Evolutionary conservation across 2,329 filamentous ascomycete species (phyloP).

Genomic region (Colletotrichum orchidophilum): DNA sequence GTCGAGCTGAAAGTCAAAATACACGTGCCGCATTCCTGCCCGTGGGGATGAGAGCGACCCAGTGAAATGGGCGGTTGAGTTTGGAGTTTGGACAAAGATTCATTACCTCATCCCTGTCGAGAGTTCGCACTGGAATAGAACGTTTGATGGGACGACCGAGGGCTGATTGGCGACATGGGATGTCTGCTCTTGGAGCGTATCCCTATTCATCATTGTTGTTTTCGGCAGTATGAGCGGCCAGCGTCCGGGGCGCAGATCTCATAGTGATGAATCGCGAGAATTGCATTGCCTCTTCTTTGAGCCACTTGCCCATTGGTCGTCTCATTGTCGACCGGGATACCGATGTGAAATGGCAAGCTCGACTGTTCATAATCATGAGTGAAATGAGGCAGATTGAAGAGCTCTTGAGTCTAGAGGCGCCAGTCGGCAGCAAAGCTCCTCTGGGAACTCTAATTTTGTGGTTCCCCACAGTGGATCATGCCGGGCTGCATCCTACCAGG

Average conservation of each 20-base stretch:
- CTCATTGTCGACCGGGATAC: neutral
- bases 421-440: neutral
- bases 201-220: too few relatives aligned
- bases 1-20: slow-evolving; percentile 1
- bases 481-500: neutral
- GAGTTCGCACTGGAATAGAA: neutral
- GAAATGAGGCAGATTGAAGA: neutral
- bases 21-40: neutral
- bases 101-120: neutral
- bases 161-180: too few relatives aligned
- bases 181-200: too few relatives aligned
- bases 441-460: neutral
- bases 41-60: neutral
- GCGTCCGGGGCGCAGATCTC: too few relatives aligned
- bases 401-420: neutral
- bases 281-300: too few relatives aligned
- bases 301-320: neutral
- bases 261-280: too few relatives aligned
- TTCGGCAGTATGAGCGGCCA: too few relatives aligned
- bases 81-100: too few relatives aligned
- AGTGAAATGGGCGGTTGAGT: neutral
- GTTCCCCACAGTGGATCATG: slow-evolving; percentile 10
- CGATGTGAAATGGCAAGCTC: neutral
- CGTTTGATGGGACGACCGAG: neutral
- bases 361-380: neutral